These are phyloP conservation scores for Microcyclospora tardicrescens DNA, from an alignment of 2,329 filamentous ascomycete species.

Conservation along the genomic window DNA sequence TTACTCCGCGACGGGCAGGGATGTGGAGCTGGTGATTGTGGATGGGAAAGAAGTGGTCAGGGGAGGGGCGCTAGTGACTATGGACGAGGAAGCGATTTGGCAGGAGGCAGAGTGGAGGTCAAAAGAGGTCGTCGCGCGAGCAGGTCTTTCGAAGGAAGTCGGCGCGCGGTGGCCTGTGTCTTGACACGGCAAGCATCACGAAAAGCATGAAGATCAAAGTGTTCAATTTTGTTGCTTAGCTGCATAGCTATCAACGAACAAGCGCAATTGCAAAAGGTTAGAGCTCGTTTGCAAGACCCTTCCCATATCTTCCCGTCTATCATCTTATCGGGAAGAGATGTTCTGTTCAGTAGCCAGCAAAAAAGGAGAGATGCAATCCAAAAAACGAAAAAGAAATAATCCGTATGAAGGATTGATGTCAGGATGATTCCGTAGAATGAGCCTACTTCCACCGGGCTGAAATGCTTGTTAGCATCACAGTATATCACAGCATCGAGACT, in stretches of 20 bases:
- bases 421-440: too few relatives aligned
- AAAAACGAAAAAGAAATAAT: not conserved
- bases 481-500: too few relatives aligned
- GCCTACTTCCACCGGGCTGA: too few relatives aligned
- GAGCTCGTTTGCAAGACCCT: too few relatives aligned
- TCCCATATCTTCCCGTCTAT: too few relatives aligned
- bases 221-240: too few relatives aligned
- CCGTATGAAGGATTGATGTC: not conserved
- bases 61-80: slow-evolving; percentile 24
- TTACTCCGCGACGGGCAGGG: slow-evolving; percentile 31
- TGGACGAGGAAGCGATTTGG: slow-evolving; percentile 30
- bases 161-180: slow-evolving; percentile 26
- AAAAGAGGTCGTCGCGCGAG: slow-evolving; percentile 27
- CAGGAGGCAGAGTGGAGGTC: slow-evolving; percentile 24
- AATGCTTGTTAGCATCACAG: too few relatives aligned
- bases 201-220: not conserved
- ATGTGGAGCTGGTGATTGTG: slow-evolving; percentile 34
- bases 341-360: too few relatives aligned
- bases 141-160: slow-evolving; percentile 25
- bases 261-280: too few relatives aligned
- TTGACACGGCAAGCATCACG: slow-evolving; percentile 3
- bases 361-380: too few relatives aligned
- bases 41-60: slow-evolving; percentile 30
- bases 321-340: too few relatives aligned
- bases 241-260: too few relatives aligned